These are phyloP conservation scores for Starmera dryadoides DNA, from an alignment of 805 yeast genomes.

Conservation along the genomic window DNA sequence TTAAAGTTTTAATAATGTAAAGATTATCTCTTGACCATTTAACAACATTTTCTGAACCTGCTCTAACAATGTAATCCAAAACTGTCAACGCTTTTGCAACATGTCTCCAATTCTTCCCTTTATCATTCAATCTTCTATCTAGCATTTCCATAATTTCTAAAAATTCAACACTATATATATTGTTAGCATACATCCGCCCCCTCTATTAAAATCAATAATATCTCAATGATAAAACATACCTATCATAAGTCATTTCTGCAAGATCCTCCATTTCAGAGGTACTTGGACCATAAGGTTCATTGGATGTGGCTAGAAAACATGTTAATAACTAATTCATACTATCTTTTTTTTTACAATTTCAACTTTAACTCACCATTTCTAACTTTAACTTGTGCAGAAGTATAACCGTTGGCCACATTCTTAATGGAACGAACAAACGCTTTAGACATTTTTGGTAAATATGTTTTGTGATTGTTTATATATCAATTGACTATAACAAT, in stretches of 20 bases:
- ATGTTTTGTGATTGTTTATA: no score
- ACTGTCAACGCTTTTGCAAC: constrained; percentile 86
- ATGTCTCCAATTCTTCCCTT: constrained; percentile 97
- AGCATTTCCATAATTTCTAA: constrained; percentile 91
- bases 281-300: constrained; percentile 81
- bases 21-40: constrained; percentile 87
- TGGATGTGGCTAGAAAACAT: constrained; percentile 68
- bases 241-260: constrained; percentile 62
- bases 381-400: constrained; percentile 77
- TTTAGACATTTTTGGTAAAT: constrained; percentile 58
- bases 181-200: constrained; percentile 1
- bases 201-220: background rate
- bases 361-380: constrained; percentile 46
- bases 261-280: constrained; percentile 78
- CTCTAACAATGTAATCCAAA: constrained; percentile 79
- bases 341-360: no score
- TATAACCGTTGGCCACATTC: constrained; percentile 73
- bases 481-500: no score
- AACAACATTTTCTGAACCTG: constrained; percentile 84
- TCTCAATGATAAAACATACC: constrained; percentile 18
- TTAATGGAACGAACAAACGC: constrained; percentile 75
- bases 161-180: constrained; percentile 51
- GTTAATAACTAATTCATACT: no score
- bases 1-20: constrained; percentile 79
- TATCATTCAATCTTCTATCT: constrained; percentile 86